phyloP scores from a whole-genome alignment of 192 early-diverging fungal genomes.

The Thamnidium elegans region DNA sequence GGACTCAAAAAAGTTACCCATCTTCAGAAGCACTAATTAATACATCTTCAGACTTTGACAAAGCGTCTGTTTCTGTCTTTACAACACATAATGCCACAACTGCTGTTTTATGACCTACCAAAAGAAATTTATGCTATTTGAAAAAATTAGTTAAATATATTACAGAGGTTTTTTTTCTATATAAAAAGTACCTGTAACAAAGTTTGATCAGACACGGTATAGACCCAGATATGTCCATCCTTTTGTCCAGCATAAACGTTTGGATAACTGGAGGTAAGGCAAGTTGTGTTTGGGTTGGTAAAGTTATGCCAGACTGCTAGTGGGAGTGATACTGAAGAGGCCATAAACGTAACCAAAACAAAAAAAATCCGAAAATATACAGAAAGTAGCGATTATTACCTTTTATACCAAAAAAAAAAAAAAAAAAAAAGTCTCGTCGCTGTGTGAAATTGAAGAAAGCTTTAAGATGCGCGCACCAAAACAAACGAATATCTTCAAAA shows the following conservation, averaged over 20 bases:
- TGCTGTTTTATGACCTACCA: constrained; percentile 49
- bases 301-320: constrained; percentile 46
- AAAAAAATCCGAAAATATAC: neutral
- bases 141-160: neutral
- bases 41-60: constrained; percentile 41
- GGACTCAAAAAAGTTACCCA: constrained; percentile 37
- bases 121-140: constrained; percentile 37
- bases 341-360: constrained; percentile 29
- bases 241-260: constrained; percentile 50
- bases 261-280: constrained; percentile 33
- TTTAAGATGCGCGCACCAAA: too few relatives aligned
- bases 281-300: constrained; percentile 37
- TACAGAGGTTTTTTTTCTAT: neutral
- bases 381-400: too few relatives aligned
- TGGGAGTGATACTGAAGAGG: constrained; percentile 49
- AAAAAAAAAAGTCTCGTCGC: too few relatives aligned
- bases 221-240: constrained; percentile 56
- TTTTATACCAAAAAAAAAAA: too few relatives aligned
- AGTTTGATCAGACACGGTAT: constrained; percentile 17
- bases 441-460: too few relatives aligned
- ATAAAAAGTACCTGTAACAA: constrained; percentile 16
- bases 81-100: constrained; percentile 45
- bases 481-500: too few relatives aligned
- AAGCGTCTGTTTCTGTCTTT: constrained; percentile 39
- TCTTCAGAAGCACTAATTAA: constrained; percentile 55